phyloP scores from a whole-genome alignment of 768 basidiomycete genomes.

The Phlebiopsis flavidoalba region DNA sequence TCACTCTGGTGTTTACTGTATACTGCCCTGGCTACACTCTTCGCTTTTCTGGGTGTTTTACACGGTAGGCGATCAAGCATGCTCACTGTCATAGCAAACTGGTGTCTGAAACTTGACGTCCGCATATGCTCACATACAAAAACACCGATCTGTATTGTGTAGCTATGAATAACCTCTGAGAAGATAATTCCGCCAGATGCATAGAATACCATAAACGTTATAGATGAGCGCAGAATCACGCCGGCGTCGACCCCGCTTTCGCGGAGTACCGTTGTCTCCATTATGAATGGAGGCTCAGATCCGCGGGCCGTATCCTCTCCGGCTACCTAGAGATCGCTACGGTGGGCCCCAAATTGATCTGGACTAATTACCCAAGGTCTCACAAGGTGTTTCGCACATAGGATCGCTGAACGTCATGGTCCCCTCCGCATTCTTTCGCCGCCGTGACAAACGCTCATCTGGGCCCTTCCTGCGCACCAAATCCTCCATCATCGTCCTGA shows the following conservation, averaged over 20 bases:
- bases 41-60: slow-evolving; percentile 68
- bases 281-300: slow-evolving; percentile 62
- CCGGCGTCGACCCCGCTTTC: slow-evolving; percentile 45
- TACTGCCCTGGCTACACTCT: slow-evolving; percentile 55
- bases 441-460: slow-evolving; percentile 58
- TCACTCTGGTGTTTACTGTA: slow-evolving; percentile 44
- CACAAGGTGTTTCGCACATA: slow-evolving; percentile 17
- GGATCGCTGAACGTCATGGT: slow-evolving; percentile 68
- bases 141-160: too few relatives aligned
- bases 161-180: too few relatives aligned
- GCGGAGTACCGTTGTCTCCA: slow-evolving; percentile 64
- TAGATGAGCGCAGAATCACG: slow-evolving; percentile 46
- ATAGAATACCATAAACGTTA: too few relatives aligned
- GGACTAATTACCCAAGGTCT: background rate
- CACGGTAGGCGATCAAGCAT: slow-evolving; percentile 30
- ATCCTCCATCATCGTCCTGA: slow-evolving; percentile 43
- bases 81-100: too few relatives aligned
- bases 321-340: slow-evolving; percentile 49
- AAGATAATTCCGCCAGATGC: too few relatives aligned
- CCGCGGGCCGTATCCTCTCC: slow-evolving; percentile 53
- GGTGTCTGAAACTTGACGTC: background rate
- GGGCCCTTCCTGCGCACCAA: slow-evolving; percentile 58
- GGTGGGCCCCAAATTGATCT: slow-evolving; percentile 32
- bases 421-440: slow-evolving; percentile 51
- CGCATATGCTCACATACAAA: slow-evolving; percentile 61